phyloP scores from a whole-genome alignment of 2,329 filamentous ascomycete genomes.

The Lachnellula arida region DNA sequence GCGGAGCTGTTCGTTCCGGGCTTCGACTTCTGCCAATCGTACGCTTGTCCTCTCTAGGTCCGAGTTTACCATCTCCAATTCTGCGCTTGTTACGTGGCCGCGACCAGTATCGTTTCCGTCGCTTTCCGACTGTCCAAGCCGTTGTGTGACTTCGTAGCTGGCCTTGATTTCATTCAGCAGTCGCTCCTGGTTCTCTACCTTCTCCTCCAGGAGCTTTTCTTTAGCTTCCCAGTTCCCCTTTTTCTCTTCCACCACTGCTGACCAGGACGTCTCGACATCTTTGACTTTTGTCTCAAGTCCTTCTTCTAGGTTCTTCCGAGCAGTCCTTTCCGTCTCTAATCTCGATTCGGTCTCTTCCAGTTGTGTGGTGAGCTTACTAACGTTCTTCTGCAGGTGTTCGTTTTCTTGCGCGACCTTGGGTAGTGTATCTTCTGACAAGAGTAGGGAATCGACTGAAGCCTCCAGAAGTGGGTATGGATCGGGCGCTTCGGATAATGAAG shows the following conservation, averaged over 20 bases:
- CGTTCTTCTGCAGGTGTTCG: conserved; percentile 73
- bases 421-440: conserved; percentile 86
- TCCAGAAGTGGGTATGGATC: conserved; percentile 96
- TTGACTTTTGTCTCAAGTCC: conserved; percentile 75
- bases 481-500: conserved; percentile 87
- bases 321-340: conserved; percentile 70
- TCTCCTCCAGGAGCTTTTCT: conserved; percentile 86
- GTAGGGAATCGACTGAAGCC: conserved; percentile 89
- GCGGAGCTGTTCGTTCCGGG: conserved; percentile 87
- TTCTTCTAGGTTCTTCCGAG: conserved; percentile 71
- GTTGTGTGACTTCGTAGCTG: conserved; percentile 92
- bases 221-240: conserved; percentile 95
- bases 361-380: conserved; percentile 70
- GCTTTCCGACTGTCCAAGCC: conserved; percentile 69
- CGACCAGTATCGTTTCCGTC: conserved; percentile 51
- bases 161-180: conserved; percentile 93
- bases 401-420: conserved; percentile 89
- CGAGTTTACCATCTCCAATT: conserved; percentile 87
- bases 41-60: conserved; percentile 87
- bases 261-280: conserved; percentile 87
- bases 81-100: conserved; percentile 73
- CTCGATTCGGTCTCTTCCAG: conserved; percentile 77
- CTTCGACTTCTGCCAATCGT: conserved; percentile 84
- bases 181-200: conserved; percentile 88
- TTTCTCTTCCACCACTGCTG: conserved; percentile 85